phyloP scores from a whole-genome alignment of 495 filamentous ascomycete species.

The Pyronema omphalodes region DNA sequence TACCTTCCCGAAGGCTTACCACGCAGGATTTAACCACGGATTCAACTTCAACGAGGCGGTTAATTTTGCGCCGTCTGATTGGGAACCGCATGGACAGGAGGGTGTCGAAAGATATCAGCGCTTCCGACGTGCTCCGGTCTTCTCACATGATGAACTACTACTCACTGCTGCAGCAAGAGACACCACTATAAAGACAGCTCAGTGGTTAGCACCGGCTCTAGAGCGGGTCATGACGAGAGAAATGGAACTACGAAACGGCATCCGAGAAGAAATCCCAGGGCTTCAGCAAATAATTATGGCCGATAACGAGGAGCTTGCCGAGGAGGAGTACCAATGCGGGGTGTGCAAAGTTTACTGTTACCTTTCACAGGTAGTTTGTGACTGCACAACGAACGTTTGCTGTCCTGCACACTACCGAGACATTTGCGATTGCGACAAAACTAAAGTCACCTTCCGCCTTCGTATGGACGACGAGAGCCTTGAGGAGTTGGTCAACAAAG shows the following conservation, averaged over 20 bases:
- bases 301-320: slow-evolving; percentile 56
- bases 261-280: slow-evolving; percentile 46
- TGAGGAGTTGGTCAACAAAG: slow-evolving; percentile 45
- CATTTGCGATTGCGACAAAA: slow-evolving; percentile 23
- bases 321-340: slow-evolving; percentile 77
- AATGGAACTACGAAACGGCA: slow-evolving; percentile 43
- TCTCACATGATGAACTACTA: slow-evolving; percentile 92
- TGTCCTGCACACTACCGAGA: slow-evolving; percentile 22
- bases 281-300: slow-evolving; percentile 27
- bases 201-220: slow-evolving; percentile 81
- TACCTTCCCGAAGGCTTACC: slow-evolving; percentile 83
- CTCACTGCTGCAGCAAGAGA: slow-evolving; percentile 64
- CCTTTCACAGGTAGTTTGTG: slow-evolving; percentile 72
- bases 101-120: slow-evolving; percentile 73
- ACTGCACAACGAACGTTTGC: slow-evolving; percentile 22
- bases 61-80: slow-evolving; percentile 92
- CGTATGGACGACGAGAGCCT: slow-evolving; percentile 60
- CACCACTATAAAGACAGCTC: slow-evolving; percentile 76
- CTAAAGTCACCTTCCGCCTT: slow-evolving; percentile 19
- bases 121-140: slow-evolving; percentile 84
- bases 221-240: slow-evolving; percentile 60
- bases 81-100: slow-evolving; percentile 80
- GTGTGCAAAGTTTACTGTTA: slow-evolving; percentile 88
- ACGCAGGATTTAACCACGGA: slow-evolving; percentile 84
- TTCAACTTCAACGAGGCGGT: slow-evolving; percentile 99